These are phyloP conservation scores for Aristolochia californica DNA, from an alignment of 164 flowering plant species.

Conservation along the genomic window DNA sequence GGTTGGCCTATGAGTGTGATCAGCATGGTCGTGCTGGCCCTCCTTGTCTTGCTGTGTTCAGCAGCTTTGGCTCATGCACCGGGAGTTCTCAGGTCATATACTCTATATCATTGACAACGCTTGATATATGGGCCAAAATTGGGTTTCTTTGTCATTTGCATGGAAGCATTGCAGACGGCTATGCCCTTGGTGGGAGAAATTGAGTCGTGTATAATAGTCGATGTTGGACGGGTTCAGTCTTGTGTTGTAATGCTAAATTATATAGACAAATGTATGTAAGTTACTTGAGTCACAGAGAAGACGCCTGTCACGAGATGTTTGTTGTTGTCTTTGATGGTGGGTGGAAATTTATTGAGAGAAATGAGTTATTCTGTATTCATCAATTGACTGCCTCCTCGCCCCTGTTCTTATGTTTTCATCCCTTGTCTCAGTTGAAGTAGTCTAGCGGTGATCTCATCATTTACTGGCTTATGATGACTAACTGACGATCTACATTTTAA, in stretches of 20 bases:
- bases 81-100: not conserved
- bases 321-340: not conserved
- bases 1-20: constrained; percentile 53
- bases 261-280: not conserved
- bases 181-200: not conserved
- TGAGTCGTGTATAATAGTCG: constrained; percentile 2
- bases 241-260: constrained; percentile 3
- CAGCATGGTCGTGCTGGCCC: not conserved
- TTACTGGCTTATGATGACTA: too few species aligned
- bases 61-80: not conserved
- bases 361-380: too few species aligned
- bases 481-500: too few species aligned
- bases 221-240: not conserved
- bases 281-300: constrained; percentile 1
- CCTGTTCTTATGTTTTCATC: too few species aligned
- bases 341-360: too few species aligned
- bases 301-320: not conserved
- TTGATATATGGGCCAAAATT: not conserved
- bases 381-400: too few species aligned
- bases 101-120: not conserved
- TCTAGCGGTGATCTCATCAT: too few species aligned
- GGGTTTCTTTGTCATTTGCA: not conserved
- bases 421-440: too few species aligned
- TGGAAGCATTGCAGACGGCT: not conserved
- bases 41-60: not conserved